phyloP scores from a whole-genome alignment of 2,329 filamentous ascomycete species.

The Pseudogymnoascus sp. region DNA sequence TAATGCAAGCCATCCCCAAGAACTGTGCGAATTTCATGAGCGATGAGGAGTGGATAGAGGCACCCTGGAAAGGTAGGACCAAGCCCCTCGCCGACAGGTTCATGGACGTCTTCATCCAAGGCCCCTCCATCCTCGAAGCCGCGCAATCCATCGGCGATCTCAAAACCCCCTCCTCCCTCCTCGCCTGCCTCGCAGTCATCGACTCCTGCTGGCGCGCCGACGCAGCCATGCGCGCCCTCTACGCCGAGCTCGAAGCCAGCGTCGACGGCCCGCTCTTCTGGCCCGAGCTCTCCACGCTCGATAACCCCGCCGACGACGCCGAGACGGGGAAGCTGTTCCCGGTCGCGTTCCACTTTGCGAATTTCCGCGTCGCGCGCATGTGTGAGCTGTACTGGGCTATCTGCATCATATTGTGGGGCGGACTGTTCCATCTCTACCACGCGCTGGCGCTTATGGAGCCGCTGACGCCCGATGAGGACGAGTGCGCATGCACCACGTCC shows the following conservation, averaged over 20 bases:
- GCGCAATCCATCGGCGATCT: slow-evolving; percentile 15
- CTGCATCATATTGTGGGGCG: slow-evolving; percentile 28
- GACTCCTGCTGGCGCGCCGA: slow-evolving; percentile 26
- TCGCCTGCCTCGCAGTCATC: slow-evolving; percentile 17
- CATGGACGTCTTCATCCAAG: slow-evolving; percentile 25
- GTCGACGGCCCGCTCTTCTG: slow-evolving; percentile 25
- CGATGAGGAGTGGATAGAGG: slow-evolving; percentile 25
- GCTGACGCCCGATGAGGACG: not conserved
- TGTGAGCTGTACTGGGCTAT: slow-evolving; percentile 29
- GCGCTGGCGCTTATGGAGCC: slow-evolving; percentile 18
- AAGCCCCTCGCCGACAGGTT: slow-evolving; percentile 25
- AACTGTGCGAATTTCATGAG: slow-evolving; percentile 23
- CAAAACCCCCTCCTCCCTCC: slow-evolving; percentile 13
- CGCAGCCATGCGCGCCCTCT: slow-evolving; percentile 20
- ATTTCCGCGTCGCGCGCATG: slow-evolving; percentile 22
- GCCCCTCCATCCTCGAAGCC: slow-evolving; percentile 21
- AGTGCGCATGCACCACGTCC: slow-evolving; percentile 1
- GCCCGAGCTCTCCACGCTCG: slow-evolving; percentile 20
- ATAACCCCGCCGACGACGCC: slow-evolving; percentile 7
- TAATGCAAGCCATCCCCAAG: slow-evolving; percentile 23
- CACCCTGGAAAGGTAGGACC: slow-evolving; percentile 23
- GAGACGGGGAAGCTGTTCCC: slow-evolving; percentile 22
- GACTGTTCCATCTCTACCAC: slow-evolving; percentile 26
- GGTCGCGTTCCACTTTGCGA: slow-evolving; percentile 25
- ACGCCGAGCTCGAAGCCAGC: slow-evolving; percentile 19